Conservation (phyloP, 2,329 filamentous ascomycete genomes). For the Nothomitra cinnamomea region DNA sequence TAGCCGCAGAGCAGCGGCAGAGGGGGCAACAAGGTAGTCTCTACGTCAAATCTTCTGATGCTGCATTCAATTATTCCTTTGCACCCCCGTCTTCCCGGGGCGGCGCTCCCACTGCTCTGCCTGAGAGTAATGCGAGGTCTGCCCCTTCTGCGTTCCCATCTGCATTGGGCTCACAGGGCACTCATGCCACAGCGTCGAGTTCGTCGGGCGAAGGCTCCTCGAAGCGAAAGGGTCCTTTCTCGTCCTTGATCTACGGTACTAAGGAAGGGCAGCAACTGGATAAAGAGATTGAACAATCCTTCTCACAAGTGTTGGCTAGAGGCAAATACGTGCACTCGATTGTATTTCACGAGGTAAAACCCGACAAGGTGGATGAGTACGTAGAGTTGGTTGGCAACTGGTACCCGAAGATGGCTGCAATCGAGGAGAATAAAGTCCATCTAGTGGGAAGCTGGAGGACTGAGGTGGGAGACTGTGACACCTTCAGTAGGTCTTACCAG, state of each 20-base stretch:
- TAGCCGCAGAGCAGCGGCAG: constrained; percentile 57
- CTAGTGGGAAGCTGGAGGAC: constrained; percentile 96
- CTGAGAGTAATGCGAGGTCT: constrained; percentile 27
- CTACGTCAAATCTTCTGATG: constrained; percentile 30
- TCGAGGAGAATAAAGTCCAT: constrained; percentile 83
- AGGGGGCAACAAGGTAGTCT: constrained; percentile 75
- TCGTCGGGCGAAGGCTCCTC: constrained; percentile 31
- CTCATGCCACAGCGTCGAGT: constrained; percentile 35
- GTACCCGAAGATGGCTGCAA: constrained; percentile 78
- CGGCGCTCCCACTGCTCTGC: constrained; percentile 26
- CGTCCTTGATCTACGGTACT: constrained; percentile 89
- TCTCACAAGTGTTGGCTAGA: constrained; percentile 82
- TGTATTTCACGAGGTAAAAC: constrained; percentile 89
- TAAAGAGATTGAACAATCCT: constrained; percentile 87
- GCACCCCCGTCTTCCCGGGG: constrained; percentile 20
- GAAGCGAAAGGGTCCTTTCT: constrained; percentile 36
- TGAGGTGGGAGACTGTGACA: constrained; percentile 92
- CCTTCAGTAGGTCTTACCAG: constrained; percentile 53
- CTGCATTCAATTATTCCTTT: constrained; percentile 18
- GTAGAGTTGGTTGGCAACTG: constrained; percentile 73
- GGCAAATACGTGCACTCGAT: constrained; percentile 99
- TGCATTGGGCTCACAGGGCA: constrained; percentile 44
- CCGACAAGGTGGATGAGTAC: constrained; percentile 91
- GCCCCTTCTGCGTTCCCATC: constrained; percentile 17
- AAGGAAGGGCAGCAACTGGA: constrained; percentile 90